Evolutionary conservation across 495 filamentous ascomycete species (phyloP).

Genomic region (Penicillium cinerascens): DNA sequence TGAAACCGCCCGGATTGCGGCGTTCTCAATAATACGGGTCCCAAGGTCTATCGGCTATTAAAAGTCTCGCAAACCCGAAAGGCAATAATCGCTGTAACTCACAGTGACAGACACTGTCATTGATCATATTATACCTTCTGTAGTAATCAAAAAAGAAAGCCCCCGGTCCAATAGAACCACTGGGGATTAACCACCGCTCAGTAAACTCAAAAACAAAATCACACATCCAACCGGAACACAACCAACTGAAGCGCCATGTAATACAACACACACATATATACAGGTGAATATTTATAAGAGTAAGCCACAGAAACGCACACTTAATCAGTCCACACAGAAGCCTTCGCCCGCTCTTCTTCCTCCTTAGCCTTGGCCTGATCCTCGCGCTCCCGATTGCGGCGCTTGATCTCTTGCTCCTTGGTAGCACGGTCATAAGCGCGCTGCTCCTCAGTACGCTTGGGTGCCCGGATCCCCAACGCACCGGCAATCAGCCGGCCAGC

Average conservation of each 20-base stretch:
- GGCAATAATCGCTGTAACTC: not conserved
- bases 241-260: conserved; percentile 2
- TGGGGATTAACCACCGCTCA: not conserved
- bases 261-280: conserved; percentile 3
- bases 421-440: conserved; percentile 78
- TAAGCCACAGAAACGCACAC: not conserved
- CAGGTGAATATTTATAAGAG: conserved; percentile 8
- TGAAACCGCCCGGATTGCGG: not conserved
- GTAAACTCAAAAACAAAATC: not conserved
- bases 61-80: not conserved
- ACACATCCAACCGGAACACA: not conserved
- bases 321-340: conserved; percentile 81
- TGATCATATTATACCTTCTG: not conserved
- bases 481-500: conserved; percentile 87
- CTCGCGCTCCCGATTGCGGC: conserved; percentile 68
- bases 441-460: conserved; percentile 83
- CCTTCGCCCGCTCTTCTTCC: conserved; percentile 67
- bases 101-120: not conserved
- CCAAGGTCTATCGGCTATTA: not conserved
- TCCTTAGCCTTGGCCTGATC: conserved; percentile 58
- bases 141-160: not conserved
- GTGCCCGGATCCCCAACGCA: conserved; percentile 77
- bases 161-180: not conserved
- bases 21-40: conserved; percentile 4
- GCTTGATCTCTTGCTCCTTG: conserved; percentile 80